phyloP scores from a whole-genome alignment of 2,329 filamentous ascomycete species.

The Aspergillus japonicus region DNA sequence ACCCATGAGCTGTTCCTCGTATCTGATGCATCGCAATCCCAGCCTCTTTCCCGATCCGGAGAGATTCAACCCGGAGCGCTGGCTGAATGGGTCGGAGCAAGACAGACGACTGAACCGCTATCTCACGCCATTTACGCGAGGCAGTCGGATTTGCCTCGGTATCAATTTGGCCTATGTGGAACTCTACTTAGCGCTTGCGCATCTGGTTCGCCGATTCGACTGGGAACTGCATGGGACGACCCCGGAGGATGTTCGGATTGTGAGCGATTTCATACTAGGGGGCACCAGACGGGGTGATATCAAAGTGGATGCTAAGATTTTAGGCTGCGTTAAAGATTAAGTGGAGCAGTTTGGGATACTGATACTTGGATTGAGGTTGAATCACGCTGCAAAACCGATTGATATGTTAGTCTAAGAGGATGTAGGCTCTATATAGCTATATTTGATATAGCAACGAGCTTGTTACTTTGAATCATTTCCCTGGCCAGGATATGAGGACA shows the following conservation, averaged over 20 bases:
- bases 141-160: constrained; percentile 25
- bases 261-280: constrained; percentile 14
- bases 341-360: too few species aligned
- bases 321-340: too few species aligned
- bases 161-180: constrained; percentile 33
- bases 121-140: constrained; percentile 27
- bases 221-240: constrained; percentile 29
- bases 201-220: constrained; percentile 26
- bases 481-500: too few species aligned
- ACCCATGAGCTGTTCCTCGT: constrained; percentile 36
- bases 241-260: constrained; percentile 24
- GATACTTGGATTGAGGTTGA: too few species aligned
- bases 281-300: too few species aligned
- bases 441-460: too few species aligned
- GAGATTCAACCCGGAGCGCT: constrained; percentile 28
- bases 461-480: too few species aligned
- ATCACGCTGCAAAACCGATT: too few species aligned
- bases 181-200: constrained; percentile 28
- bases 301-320: too few species aligned
- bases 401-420: too few species aligned
- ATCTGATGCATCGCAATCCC: constrained; percentile 26
- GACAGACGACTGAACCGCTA: constrained; percentile 22
- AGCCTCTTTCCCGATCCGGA: constrained; percentile 26
- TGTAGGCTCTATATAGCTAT: too few species aligned
- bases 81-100: constrained; percentile 20